A percentile compares a stretch with the other conserved stretches of the same genome.
Evolutionary conservation across 176 grass and related monocot genomes (phyloP).

Genomic region (Saccharum officinarum): DNA sequence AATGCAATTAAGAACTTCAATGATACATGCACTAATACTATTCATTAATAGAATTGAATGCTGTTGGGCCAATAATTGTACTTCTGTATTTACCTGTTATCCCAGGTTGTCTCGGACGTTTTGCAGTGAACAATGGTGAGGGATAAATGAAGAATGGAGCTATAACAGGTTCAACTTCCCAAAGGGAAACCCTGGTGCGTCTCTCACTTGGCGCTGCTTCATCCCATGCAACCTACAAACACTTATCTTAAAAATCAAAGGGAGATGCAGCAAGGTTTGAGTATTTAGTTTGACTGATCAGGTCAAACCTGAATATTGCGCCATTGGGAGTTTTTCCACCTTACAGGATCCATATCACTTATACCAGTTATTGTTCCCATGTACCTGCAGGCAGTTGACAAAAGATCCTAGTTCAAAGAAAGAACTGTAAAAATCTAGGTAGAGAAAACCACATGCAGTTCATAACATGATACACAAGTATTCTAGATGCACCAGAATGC

Average conservation of each 20-base stretch:
- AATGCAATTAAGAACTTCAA: conserved; percentile 2
- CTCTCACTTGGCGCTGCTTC: conserved; percentile 71
- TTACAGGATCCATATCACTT: conserved; percentile 72
- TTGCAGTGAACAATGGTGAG: conserved; percentile 60
- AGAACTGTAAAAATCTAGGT: conserved; percentile 1
- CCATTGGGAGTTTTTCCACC: conserved; percentile 81
- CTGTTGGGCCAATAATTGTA: neutral
- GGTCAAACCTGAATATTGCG: conserved; percentile 68
- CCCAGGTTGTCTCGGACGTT: conserved; percentile 63
- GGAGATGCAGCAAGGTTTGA: neutral
- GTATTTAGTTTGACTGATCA: conserved; percentile 29
- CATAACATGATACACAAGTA: conserved; percentile 5
- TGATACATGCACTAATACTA: neutral
- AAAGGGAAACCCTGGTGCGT: conserved; percentile 66
- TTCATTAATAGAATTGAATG: neutral
- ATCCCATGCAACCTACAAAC: conserved; percentile 78
- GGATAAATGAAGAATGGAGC: conserved; percentile 73
- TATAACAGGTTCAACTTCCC: conserved; percentile 73
- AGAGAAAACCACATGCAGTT: conserved; percentile 7
- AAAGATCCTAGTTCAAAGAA: neutral
- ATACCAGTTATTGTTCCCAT: conserved; percentile 81
- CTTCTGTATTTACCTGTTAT: conserved; percentile 53
- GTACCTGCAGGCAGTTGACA: conserved; percentile 53
- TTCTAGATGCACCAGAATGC: conserved; percentile 15
- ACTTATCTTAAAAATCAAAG: conserved; percentile 38